Percentiles rank a stretch among this genome's conserved stretches.
Evolutionary conservation across 306 rosid species (phyloP).

Genomic region (Abrus pulchellus): DNA sequence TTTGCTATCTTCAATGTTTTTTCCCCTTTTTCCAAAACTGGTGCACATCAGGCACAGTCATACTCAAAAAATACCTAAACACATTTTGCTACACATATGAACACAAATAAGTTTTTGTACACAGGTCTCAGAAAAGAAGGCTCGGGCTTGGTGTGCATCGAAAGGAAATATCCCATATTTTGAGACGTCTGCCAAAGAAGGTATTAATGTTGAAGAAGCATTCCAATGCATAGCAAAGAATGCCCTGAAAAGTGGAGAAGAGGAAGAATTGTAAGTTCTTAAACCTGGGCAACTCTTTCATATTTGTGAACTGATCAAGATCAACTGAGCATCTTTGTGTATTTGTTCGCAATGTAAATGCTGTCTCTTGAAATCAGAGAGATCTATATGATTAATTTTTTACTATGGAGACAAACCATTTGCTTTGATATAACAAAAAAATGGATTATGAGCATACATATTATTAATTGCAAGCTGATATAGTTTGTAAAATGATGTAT

Average conservation of each 20-base stretch:
- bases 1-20: constrained; percentile 18
- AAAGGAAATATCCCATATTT: constrained; percentile 98
- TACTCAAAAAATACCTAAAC: constrained; percentile 5
- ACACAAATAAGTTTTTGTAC: constrained; percentile 33
- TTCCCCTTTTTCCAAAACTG: neutral
- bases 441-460: neutral
- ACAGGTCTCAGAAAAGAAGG: constrained; percentile 97
- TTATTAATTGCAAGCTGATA: constrained; percentile 32
- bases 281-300: constrained; percentile 32
- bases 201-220: constrained; percentile 96
- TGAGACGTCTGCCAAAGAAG: constrained; percentile 99
- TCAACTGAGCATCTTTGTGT: neutral
- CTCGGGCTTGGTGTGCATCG: constrained; percentile 99
- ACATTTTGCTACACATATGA: constrained; percentile 28
- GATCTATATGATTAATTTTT: constrained; percentile 10
- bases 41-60: neutral
- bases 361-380: constrained; percentile 24
- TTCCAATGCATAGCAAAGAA: constrained; percentile 95
- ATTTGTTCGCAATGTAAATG: constrained; percentile 10
- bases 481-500: constrained; percentile 17
- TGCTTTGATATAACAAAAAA: constrained; percentile 1
- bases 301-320: constrained; percentile 20
- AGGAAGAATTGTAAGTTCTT: constrained; percentile 94
- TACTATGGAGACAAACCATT: constrained; percentile 27
- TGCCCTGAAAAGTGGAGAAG: constrained; percentile 97